Conservation (phyloP, 345 rosid species). For the Euphorbia peplus region DNA sequence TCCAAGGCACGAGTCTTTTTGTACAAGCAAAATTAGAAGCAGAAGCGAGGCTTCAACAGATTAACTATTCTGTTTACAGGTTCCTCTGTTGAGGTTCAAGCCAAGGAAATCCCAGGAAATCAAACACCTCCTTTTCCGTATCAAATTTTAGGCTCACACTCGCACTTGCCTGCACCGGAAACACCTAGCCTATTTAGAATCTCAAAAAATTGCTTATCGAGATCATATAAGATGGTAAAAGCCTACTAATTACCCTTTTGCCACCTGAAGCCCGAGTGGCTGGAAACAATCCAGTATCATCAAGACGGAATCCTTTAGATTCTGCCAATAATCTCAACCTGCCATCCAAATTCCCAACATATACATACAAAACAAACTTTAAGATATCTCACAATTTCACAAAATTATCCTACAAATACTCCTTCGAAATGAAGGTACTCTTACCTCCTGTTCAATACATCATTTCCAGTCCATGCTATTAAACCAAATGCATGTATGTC, state of each 20-base stretch:
- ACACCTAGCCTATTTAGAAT: not conserved
- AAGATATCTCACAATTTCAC: not conserved
- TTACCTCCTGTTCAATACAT: slow-evolving; percentile 85
- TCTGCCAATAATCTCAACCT: slow-evolving; percentile 92
- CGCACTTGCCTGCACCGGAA: slow-evolving; percentile 55
- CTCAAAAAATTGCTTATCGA: not conserved
- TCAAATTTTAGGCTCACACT: slow-evolving; percentile 54
- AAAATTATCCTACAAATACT: no score
- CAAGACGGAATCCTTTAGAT: slow-evolving; percentile 81
- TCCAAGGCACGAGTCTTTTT: not conserved
- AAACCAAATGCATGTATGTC: slow-evolving; percentile 86
- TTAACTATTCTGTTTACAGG: slow-evolving; percentile 29
- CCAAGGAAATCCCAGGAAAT: slow-evolving; percentile 83
- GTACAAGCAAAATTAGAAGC: no score
- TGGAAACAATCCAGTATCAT: slow-evolving; percentile 90
- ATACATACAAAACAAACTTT: not conserved
- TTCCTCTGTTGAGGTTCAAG: slow-evolving; percentile 81
- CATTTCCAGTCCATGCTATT: slow-evolving; percentile 96
- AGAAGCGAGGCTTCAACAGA: not conserved
- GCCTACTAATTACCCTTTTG: slow-evolving; percentile 49
- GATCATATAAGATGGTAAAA: not conserved
- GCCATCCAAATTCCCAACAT: slow-evolving; percentile 17
- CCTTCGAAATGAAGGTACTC: not conserved
- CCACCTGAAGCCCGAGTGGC: slow-evolving; percentile 72
- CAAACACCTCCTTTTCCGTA: slow-evolving; percentile 74